Evolutionary conservation across 2,329 filamentous ascomycete genomes (phyloP), one percentile per base, ranked within the genome.

Genomic region (Microsporum audouinii): DNA sequence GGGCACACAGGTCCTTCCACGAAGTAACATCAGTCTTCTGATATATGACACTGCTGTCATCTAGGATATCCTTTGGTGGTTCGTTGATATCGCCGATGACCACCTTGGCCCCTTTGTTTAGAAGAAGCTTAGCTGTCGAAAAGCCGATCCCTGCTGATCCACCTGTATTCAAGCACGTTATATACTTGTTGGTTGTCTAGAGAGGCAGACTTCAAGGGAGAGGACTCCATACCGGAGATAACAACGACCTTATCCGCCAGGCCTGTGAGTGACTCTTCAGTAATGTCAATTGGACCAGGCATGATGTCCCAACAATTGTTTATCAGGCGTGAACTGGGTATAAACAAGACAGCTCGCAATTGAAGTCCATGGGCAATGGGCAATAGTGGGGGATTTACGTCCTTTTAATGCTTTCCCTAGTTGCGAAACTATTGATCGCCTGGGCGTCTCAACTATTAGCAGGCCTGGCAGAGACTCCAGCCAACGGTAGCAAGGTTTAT

Each of bases 61-160:
- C 10, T 23, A 72, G 67, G 61, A 78, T 75, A 57, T 64, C 63
- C 0, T 74, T 69, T 0, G 76, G 71, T 1, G 78, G 70, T 3
- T 69, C 47, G 43, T 79, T 77, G 47, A 84, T 63, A 66, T 86
- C 84, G 39, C 75, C 79, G 31, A 77, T 78, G 62, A 84, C 76
- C 17, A 86, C 82, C 14, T 74, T 76, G 33, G 82, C 83, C 23
- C 82, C 82, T 0, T 79, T 69, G 0, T 76, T 71, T 5, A 85
- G 72, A 12, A 84, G 76, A 1, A 80, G 72, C 6, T 78, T 69
- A 5, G 78, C 76, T 0, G 83, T 84, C 60, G 80, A 80, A 12
- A 84, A 76, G 36, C 83, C 83, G 59, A 86, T 86, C 14, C 84
- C 84, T 1, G 82, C 83, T 0, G 80, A 82, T 61, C 80, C 80